These are phyloP conservation scores for Piper longum DNA, from an alignment of 164 flowering plant species.

Conservation along the genomic window DNA sequence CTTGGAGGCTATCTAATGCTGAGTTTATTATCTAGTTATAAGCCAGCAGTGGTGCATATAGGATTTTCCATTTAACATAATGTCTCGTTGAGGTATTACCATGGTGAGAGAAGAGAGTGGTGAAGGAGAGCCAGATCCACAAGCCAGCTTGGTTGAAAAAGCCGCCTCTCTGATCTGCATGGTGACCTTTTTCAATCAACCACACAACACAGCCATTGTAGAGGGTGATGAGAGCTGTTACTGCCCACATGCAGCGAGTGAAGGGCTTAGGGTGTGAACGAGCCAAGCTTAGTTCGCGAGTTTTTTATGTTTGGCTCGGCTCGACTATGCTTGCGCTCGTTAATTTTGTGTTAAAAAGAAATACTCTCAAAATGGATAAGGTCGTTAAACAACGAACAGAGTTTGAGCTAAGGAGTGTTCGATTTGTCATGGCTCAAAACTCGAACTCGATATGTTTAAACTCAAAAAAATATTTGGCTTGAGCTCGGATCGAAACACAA, in stretches of 20 bases:
- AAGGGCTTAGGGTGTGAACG: conserved; percentile 24
- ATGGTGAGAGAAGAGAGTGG: conserved; percentile 3
- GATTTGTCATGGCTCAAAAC: too few relatives aligned
- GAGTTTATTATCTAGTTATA: neutral
- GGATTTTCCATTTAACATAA: neutral
- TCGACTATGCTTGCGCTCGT: too few relatives aligned
- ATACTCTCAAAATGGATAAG: too few relatives aligned
- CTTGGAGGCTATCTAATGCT: neutral
- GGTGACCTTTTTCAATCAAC: conserved; percentile 2
- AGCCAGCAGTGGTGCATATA: neutral
- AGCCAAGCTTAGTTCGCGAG: too few relatives aligned
- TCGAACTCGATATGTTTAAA: too few relatives aligned
- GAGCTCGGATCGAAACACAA: too few relatives aligned
- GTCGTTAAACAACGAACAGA: too few relatives aligned
- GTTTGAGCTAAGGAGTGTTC: too few relatives aligned
- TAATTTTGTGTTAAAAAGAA: too few relatives aligned
- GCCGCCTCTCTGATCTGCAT: conserved; percentile 18
- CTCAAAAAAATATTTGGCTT: too few relatives aligned
- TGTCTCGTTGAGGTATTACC: neutral
- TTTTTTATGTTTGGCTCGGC: too few relatives aligned
- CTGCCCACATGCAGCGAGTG: conserved; percentile 11
- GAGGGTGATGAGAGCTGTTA: neutral
- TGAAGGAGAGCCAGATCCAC: conserved; percentile 5
- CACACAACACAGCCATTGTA: conserved; percentile 9
- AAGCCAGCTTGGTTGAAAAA: conserved; percentile 4